Percentiles rank a stretch among this genome's conserved stretches.
phyloP scores from a whole-genome alignment of 2,329 filamentous ascomycete species.

The Pseudopyricularia javanii region DNA sequence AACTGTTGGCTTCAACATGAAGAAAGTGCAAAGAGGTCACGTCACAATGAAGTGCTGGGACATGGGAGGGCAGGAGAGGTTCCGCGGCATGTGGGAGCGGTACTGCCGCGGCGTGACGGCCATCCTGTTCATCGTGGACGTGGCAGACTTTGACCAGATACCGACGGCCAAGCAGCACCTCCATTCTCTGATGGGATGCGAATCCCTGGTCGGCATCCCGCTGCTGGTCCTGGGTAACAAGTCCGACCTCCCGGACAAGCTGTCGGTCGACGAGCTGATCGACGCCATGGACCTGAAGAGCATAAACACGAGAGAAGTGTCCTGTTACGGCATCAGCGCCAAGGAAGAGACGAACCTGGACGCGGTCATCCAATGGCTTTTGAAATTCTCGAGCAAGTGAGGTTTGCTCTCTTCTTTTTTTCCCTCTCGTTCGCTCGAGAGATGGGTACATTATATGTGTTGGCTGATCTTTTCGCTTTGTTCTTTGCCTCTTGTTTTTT shows the following conservation, averaged over 20 bases:
- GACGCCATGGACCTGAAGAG: constrained; percentile 81
- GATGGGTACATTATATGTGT: too few species aligned
- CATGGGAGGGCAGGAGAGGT: constrained; percentile 89
- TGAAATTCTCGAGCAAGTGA: constrained; percentile 68
- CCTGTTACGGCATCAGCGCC: constrained; percentile 96
- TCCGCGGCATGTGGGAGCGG: constrained; percentile 98
- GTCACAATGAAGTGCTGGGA: constrained; percentile 99
- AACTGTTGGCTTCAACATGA: constrained; percentile 98
- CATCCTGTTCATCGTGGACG: constrained; percentile 97
- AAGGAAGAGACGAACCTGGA: constrained; percentile 99
- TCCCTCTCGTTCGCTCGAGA: too few species aligned
- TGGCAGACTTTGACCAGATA: constrained; percentile 70
- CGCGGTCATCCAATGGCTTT: constrained; percentile 91
- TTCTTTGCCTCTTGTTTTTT: not conserved
- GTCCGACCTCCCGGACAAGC: constrained; percentile 81
- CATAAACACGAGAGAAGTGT: constrained; percentile 86
- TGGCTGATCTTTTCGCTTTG: not conserved
- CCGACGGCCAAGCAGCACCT: constrained; percentile 85
- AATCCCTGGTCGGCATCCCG: constrained; percentile 77
- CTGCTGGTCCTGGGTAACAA: constrained; percentile 94
- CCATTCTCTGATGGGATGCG: constrained; percentile 75
- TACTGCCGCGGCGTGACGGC: constrained; percentile 97
- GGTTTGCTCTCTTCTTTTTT: not conserved
- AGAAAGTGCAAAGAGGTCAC: constrained; percentile 93
- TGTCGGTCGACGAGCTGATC: constrained; percentile 91